Evolutionary conservation across 1,284 basidiomycete genomes (phyloP), one percentile per base, ranked within the genome.

Genomic region (Paramarasmius palmivorus): DNA sequence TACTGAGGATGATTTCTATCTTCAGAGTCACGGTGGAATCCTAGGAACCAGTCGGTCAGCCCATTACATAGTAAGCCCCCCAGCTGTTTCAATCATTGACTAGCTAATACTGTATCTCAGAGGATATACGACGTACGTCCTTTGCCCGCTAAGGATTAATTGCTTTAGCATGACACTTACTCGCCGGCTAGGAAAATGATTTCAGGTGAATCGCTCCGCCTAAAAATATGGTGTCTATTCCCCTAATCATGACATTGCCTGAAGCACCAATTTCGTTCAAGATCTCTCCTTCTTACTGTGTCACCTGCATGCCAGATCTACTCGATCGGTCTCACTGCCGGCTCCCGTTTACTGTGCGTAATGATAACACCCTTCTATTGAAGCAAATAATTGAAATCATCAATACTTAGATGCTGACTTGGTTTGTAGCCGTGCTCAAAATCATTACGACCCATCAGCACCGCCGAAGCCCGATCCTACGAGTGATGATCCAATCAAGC

Each of bases 401-500:
- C 4, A 36, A 22, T 51, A 17, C 22, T 19, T 37, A 81, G 78
- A 81, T 61, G 79, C 79, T 1, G 76, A 81, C 57, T 77, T 76
- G 38, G 78, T 81, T 1, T 81, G 79, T 57, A 63, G 72, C 3
- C 70, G 78, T 7, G 76, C 77, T 0, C 78, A 78, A 65, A 77
- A 77, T 58, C 78, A 81, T 60, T 81, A 75, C 59, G 72, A 74
- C 53, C 77, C 78, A 14, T 54, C 15, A 50, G 40, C 15, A 22
- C 17, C 14, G 45, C 53, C 8, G 47, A 55, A n/a, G 40, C 15
- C 44, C n/a, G 23, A 17, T 26, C 12, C 25, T 19, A 6, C 10
- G 15, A 5, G 12, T 23, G 17, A 50, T 36, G 53, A 55, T 15
- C 52, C 20, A 8, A 40, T 57, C 10, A 42, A 50, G 39, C 40